Evolutionary conservation across 352 stramenopile genomes (phyloP).

Genomic region (Globisporangium irregulare): DNA sequence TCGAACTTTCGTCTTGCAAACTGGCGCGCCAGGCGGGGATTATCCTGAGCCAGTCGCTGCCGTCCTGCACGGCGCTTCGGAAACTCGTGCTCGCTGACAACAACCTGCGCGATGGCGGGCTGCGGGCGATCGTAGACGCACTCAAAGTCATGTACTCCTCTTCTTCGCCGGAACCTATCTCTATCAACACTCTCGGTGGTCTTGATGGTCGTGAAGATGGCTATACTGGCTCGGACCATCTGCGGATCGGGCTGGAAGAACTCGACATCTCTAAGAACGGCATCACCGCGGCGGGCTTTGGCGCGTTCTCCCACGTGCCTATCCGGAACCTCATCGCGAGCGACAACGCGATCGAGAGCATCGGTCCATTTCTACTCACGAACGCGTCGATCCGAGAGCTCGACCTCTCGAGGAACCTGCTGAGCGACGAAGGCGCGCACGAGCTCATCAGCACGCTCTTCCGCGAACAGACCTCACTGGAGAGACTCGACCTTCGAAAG

Average conservation of each 20-base stretch:
- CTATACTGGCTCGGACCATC: no score
- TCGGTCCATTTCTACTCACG: slow-evolving; percentile 24
- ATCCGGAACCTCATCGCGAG: slow-evolving; percentile 22
- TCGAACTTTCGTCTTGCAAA: slow-evolving; percentile 52
- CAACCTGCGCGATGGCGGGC: slow-evolving; percentile 49
- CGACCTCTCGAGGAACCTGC: slow-evolving; percentile 29
- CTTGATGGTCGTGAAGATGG: no score
- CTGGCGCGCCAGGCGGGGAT: slow-evolving; percentile 56
- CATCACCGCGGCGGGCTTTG: slow-evolving; percentile 33
- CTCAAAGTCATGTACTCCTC: slow-evolving; percentile 24
- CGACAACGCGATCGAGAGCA: slow-evolving; percentile 35
- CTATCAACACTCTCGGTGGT: no score
- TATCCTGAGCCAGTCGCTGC: slow-evolving; percentile 55
- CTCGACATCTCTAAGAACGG: slow-evolving; percentile 49
- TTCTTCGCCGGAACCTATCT: neutral
- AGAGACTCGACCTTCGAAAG: slow-evolving; percentile 28
- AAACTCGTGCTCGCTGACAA: slow-evolving; percentile 43
- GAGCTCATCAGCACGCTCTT: slow-evolving; percentile 36
- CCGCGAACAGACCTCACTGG: slow-evolving; percentile 22
- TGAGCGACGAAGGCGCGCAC: slow-evolving; percentile 33
- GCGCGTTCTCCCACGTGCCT: slow-evolving; percentile 24
- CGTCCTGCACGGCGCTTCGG: slow-evolving; percentile 26
- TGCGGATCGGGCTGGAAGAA: slow-evolving; percentile 26
- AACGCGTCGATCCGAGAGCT: slow-evolving; percentile 28
- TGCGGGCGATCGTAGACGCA: slow-evolving; percentile 47